Conservation (phyloP, 345 rosid genomes). For the Rhodamnia rubescens region DNA sequence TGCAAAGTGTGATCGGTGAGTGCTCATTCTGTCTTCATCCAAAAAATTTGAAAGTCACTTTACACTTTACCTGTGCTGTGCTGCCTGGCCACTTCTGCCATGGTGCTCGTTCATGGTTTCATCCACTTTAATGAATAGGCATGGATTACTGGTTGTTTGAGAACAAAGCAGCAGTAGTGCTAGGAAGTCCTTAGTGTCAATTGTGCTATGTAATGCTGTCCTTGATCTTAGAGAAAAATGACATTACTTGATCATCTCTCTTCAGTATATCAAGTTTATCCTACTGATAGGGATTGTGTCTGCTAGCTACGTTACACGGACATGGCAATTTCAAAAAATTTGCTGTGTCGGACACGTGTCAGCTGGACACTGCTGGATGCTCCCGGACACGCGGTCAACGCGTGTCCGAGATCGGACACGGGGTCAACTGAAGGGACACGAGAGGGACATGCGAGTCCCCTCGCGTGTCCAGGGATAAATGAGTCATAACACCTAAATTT, state of each 20-base stretch:
- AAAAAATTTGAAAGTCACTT: neutral
- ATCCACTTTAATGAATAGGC: neutral
- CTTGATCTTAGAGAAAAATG: neutral
- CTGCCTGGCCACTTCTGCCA: neutral
- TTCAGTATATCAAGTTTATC: neutral
- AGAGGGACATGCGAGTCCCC: no score
- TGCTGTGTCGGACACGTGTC: no score
- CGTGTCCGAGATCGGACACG: no score
- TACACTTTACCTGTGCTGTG: neutral
- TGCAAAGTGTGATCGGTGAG: slow-evolving; percentile 73
- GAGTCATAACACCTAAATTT: no score
- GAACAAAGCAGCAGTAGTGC: neutral
- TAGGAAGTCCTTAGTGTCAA: neutral
- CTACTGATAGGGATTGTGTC: neutral
- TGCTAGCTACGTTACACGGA: no score
- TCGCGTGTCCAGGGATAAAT: no score
- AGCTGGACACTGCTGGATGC: no score
- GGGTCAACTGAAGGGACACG: no score
- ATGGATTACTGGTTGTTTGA: neutral
- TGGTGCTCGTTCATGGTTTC: neutral
- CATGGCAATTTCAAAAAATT: no score
- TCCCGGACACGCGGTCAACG: no score
- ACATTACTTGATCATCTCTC: neutral
- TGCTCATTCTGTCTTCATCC: neutral
- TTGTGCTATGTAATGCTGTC: neutral